These are phyloP conservation scores for slime mould (Dictyostelium discoideum) DNA, from an alignment of 78 protist species.

Conservation along the genomic window DNA sequence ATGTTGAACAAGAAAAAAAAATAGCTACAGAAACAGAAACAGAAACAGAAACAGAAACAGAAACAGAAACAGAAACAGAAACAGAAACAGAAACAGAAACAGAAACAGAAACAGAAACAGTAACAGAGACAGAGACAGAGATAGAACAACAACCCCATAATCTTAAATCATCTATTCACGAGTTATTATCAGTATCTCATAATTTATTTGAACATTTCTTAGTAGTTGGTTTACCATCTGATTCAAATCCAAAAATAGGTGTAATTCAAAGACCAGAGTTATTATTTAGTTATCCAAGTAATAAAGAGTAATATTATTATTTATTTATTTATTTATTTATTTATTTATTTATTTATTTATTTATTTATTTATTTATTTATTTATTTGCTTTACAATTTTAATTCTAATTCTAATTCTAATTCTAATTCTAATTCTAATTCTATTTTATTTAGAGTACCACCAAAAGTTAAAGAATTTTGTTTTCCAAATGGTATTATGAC, in stretches of 20 bases:
- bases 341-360: neutral
- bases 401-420: neutral
- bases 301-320: constrained; percentile 28
- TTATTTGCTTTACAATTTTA: neutral
- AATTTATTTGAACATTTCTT: constrained; percentile 61
- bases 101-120: neutral
- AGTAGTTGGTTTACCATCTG: constrained; percentile 52
- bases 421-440: neutral
- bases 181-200: neutral
- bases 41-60: neutral
- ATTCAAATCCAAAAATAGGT: constrained; percentile 49
- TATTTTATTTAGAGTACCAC: constrained; percentile 40
- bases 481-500: constrained; percentile 76
- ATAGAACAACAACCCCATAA: neutral
- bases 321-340: neutral
- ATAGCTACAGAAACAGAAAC: neutral
- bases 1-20: neutral
- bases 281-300: constrained; percentile 47
- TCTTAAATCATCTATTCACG: neutral
- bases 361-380: neutral
- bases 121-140: neutral
- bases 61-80: neutral
- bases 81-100: neutral
- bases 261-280: constrained; percentile 36
- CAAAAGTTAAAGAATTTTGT: constrained; percentile 68